phyloP scores from a whole-genome alignment of 257 asterid species.

The Nicotiana sylvestris region DNA sequence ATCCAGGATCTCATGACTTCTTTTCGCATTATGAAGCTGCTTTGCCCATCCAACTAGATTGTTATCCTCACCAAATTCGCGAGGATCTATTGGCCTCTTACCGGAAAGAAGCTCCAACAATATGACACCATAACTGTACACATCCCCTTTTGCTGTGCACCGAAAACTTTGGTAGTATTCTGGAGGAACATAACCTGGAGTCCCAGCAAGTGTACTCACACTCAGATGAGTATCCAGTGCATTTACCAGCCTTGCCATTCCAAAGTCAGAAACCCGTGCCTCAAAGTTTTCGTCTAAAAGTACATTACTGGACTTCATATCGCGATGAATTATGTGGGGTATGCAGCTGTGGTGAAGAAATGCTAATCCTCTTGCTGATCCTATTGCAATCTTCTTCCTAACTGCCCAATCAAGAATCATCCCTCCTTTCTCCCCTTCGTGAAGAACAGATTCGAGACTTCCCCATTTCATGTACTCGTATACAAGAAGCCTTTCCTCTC shows the following conservation, averaged over 20 bases:
- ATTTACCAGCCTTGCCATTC: conserved; percentile 87
- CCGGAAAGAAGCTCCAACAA: conserved; percentile 89
- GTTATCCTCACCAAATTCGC: conserved; percentile 78
- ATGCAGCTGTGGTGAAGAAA: conserved; percentile 97
- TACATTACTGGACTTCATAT: conserved; percentile 95
- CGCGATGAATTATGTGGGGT: conserved; percentile 94
- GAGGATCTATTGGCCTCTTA: conserved; percentile 72
- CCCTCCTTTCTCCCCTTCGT: conserved; percentile 38
- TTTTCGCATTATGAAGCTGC: conserved; percentile 50
- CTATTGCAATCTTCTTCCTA: conserved; percentile 72
- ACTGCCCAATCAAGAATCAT: conserved; percentile 60
- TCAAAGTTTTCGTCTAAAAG: conserved; percentile 73
- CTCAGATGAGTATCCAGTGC: conserved; percentile 89
- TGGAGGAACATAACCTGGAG: conserved; percentile 96
- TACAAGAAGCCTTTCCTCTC: conserved; percentile 88
- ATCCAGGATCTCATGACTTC: conserved; percentile 67
- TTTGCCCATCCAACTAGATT: conserved; percentile 98
- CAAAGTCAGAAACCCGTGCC: conserved; percentile 94
- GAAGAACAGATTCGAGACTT: conserved; percentile 77
- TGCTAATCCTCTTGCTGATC: conserved; percentile 89
- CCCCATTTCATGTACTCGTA: conserved; percentile 95
- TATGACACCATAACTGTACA: conserved; percentile 89
- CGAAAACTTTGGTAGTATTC: conserved; percentile 96
- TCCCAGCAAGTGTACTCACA: conserved; percentile 93
- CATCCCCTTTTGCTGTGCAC: conserved; percentile 94